Conservation (phyloP, 495 filamentous ascomycete genomes). For the Penicillium ochrochloron region DNA sequence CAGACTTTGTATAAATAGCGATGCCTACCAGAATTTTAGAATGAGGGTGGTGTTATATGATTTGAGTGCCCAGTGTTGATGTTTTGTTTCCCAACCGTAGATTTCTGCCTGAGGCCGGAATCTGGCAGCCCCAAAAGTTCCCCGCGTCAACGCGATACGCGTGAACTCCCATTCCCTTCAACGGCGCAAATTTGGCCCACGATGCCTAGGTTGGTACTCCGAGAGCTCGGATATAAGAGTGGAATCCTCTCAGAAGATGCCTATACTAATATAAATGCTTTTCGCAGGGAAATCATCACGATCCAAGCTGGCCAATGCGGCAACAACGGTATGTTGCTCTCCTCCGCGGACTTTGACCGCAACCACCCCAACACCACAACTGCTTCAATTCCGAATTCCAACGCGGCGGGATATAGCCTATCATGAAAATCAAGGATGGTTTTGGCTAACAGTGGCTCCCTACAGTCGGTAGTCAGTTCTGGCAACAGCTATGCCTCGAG, state of each 20-base stretch:
- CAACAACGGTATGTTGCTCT: slow-evolving; percentile 80
- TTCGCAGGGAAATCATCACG: slow-evolving; percentile 92
- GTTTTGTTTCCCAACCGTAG: slow-evolving; percentile 13
- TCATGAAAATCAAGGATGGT: background rate
- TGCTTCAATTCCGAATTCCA: background rate
- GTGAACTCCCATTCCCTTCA: slow-evolving; percentile 38
- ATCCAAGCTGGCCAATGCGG: slow-evolving; percentile 99
- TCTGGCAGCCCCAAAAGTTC: slow-evolving; percentile 31
- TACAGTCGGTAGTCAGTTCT: slow-evolving; percentile 89
- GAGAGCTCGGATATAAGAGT: too few relatives aligned
- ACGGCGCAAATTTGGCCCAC: slow-evolving; percentile 27
- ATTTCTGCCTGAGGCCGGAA: slow-evolving; percentile 39
- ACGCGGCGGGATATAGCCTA: background rate
- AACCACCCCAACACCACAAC: slow-evolving; percentile 14
- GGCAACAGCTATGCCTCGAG: slow-evolving; percentile 96
- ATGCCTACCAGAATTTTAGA: background rate
- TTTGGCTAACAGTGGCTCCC: slow-evolving; percentile 22
- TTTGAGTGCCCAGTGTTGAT: slow-evolving; percentile 17
- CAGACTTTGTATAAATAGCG: background rate
- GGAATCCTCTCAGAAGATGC: background rate
- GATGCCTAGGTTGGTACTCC: slow-evolving; percentile 50
- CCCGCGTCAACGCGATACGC: slow-evolving; percentile 49
- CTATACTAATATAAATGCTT: slow-evolving; percentile 12
- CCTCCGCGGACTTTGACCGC: slow-evolving; percentile 20
- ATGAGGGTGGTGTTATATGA: too few relatives aligned